Evolutionary conservation across 2,329 filamentous ascomycete genomes (phyloP).

Genomic region (Aspergillus hiratsukae): DNA sequence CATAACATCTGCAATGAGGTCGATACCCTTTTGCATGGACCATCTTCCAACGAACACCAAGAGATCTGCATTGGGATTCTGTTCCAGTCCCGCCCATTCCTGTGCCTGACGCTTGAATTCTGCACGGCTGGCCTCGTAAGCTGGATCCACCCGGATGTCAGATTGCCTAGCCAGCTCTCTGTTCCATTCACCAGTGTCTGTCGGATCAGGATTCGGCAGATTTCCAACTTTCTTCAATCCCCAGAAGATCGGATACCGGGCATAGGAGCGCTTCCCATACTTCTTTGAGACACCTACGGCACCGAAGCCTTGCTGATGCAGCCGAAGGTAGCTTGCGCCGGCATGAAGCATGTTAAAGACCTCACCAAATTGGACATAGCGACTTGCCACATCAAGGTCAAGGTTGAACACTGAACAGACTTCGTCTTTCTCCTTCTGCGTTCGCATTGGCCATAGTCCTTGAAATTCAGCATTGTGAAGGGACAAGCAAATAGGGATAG

Average conservation of each 20-base stretch:
- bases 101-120: slow-evolving; percentile 59
- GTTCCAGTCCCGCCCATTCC: slow-evolving; percentile 62
- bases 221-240: slow-evolving; percentile 59
- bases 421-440: slow-evolving; percentile 56
- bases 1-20: slow-evolving; percentile 65
- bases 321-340: slow-evolving; percentile 61
- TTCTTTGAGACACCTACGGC: slow-evolving; percentile 65
- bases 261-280: slow-evolving; percentile 63
- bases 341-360: slow-evolving; percentile 66
- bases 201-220: slow-evolving; percentile 62
- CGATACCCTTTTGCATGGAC: slow-evolving; percentile 66
- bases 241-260: slow-evolving; percentile 67
- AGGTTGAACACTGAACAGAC: slow-evolving; percentile 64
- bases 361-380: slow-evolving; percentile 64
- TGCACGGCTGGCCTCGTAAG: slow-evolving; percentile 51
- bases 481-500: slow-evolving; percentile 59
- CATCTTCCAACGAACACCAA: slow-evolving; percentile 66
- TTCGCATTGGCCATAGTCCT: slow-evolving; percentile 64
- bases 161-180: slow-evolving; percentile 48
- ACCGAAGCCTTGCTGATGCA: slow-evolving; percentile 64
- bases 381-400: slow-evolving; percentile 51
- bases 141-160: slow-evolving; percentile 50
- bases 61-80: slow-evolving; percentile 59
- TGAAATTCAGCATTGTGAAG: slow-evolving; percentile 68
- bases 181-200: slow-evolving; percentile 59